Percentiles rank a stretch among this genome's conserved stretches.
Evolutionary conservation across 306 rosid genomes (phyloP).

Genomic region (Carpinus viminea): DNA sequence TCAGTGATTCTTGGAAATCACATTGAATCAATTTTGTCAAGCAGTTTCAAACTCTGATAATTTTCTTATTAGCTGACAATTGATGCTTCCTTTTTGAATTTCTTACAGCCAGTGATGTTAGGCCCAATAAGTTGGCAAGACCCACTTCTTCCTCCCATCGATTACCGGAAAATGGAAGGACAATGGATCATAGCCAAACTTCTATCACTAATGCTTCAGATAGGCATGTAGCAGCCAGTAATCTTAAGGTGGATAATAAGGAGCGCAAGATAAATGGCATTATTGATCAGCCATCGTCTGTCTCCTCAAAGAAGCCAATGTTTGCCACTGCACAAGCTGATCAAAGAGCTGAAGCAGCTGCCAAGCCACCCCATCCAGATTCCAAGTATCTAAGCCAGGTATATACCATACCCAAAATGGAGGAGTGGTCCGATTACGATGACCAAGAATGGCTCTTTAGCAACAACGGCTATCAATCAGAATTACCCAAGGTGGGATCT

Average conservation of each 20-base stretch:
- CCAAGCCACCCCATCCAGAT: slow-evolving; percentile 82
- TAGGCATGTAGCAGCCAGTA: slow-evolving; percentile 37
- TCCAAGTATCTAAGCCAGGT: slow-evolving; percentile 55
- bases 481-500: slow-evolving; percentile 40
- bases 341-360: slow-evolving; percentile 36
- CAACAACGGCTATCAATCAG: slow-evolving; percentile 39
- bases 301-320: slow-evolving; percentile 40
- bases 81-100: slow-evolving; percentile 36
- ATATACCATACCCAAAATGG: slow-evolving; percentile 66
- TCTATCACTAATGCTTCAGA: slow-evolving; percentile 45
- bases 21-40: slow-evolving; percentile 23
- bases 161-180: slow-evolving; percentile 64
- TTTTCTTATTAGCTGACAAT: slow-evolving; percentile 41
- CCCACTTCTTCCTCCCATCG: slow-evolving; percentile 50
- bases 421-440: slow-evolving; percentile 49
- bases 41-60: slow-evolving; percentile 21
- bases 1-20: slow-evolving; percentile 12
- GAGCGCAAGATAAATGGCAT: slow-evolving; percentile 65
- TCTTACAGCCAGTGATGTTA: slow-evolving; percentile 72
- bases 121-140: slow-evolving; percentile 68
- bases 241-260: slow-evolving; percentile 49
- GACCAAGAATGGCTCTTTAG: slow-evolving; percentile 78
- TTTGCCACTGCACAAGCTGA: slow-evolving; percentile 34
- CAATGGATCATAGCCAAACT: slow-evolving; percentile 56
- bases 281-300: slow-evolving; percentile 42